A percentile compares a stretch with the other conserved stretches of the same genome.
Conservation (phyloP, 2,329 filamentous ascomycete species). For the Phialophora verrucosa region DNA sequence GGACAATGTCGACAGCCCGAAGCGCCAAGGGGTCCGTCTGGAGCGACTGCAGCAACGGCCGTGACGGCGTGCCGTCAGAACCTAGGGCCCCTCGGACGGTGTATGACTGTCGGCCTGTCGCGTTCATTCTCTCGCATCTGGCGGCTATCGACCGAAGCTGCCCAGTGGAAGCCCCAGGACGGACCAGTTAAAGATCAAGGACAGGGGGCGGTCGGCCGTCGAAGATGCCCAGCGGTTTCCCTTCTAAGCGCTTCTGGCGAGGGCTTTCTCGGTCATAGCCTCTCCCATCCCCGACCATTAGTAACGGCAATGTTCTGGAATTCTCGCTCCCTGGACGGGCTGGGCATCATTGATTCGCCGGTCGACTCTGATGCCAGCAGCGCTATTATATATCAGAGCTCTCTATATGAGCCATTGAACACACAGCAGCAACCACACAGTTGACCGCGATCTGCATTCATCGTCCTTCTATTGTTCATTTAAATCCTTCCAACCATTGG, state of each 20-base stretch:
- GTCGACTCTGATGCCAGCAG: neutral
- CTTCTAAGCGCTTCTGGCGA: constrained; percentile 19
- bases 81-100: neutral
- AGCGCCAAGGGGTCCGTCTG: neutral
- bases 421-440: neutral
- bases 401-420: neutral
- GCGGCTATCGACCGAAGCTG: neutral
- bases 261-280: constrained; percentile 1
- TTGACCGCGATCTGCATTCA: neutral
- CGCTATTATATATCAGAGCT: neutral
- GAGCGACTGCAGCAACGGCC: neutral
- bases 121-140: neutral
- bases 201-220: neutral
- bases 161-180: neutral
- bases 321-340: neutral
- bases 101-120: neutral
- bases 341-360: neutral
- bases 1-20: constrained; percentile 1
- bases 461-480: neutral
- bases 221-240: neutral
- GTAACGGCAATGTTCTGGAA: constrained; percentile 6
- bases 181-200: neutral
- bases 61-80: neutral
- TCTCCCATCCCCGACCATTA: constrained; percentile 2
- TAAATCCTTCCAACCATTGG: neutral